phyloP scores from a whole-genome alignment of 495 filamentous ascomycete species.

The Mycothermus thermophilus region DNA sequence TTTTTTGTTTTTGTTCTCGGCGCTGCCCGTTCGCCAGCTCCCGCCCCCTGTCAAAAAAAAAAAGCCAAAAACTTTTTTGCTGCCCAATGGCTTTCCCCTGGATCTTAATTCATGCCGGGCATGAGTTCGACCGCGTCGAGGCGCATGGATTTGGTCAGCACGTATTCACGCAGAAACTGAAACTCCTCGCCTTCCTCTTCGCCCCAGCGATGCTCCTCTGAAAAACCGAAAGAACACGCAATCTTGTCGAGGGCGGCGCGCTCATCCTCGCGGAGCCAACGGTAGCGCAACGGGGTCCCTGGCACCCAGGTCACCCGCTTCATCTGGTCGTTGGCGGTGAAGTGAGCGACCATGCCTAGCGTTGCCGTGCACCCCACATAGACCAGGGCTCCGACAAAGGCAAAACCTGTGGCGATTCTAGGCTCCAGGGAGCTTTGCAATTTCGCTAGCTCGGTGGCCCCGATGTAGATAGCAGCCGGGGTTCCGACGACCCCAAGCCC shows the following conservation, averaged over 20 bases:
- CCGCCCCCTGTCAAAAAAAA: no score
- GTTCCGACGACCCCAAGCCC: conserved; percentile 32
- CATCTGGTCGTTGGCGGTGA: conserved; percentile 88
- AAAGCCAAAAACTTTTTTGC: no score
- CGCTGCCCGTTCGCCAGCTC: no score
- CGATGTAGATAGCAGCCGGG: conserved; percentile 54
- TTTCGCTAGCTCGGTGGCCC: conserved; percentile 45
- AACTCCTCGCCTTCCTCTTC: conserved; percentile 88
- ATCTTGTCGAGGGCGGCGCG: conserved; percentile 77
- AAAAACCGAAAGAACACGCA: conserved; percentile 80
- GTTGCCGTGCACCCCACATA: conserved; percentile 68
- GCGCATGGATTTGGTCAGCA: conserved; percentile 69
- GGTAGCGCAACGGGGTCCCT: conserved; percentile 62
- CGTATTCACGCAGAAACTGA: conserved; percentile 68
- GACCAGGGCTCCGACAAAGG: conserved; percentile 64
- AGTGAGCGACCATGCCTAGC: conserved; percentile 69
- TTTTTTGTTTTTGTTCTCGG: no score
- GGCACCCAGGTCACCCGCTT: conserved; percentile 75
- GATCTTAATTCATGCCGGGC: conserved; percentile 77
- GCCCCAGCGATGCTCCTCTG: conserved; percentile 59
- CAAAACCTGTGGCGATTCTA: conserved; percentile 54
- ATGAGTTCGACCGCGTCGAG: conserved; percentile 76
- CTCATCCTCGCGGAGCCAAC: conserved; percentile 92
- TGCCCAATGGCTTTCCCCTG: no score
- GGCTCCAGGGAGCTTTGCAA: conserved; percentile 61